Evolutionary conservation across 768 basidiomycete genomes (phyloP), one percentile per base, ranked within the genome.

Genomic region (Russula sp.): DNA sequence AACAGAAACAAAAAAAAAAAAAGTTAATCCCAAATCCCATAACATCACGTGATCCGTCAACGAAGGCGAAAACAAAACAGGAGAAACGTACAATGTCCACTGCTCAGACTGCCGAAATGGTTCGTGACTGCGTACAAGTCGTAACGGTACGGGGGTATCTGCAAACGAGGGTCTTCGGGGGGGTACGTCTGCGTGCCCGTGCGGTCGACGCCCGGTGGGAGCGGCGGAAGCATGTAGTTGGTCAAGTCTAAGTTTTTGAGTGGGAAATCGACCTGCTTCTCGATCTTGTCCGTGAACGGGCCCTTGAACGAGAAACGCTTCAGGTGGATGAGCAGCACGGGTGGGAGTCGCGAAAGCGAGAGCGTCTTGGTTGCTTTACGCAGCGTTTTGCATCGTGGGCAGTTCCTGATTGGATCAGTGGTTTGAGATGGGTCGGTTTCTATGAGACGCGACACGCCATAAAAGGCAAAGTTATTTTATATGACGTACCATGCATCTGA

Each of bases 111-210:
- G 2, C 97, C 97, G 74, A 87, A 92, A 76, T 99, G 97, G 74
- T 98, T 98, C 63, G 92, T 96, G 48, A 98, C 94, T 11, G 82
- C 95, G 72, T 97, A 98, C 67, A 98, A 76, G 71, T 99, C 96
- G 73, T 98, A 99, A 68, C 79, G 83, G 74, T 92, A 98, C 2
- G 94, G 94, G 24, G 92, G 92, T n/a, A 86, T 72, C 75, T 94
- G 92, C 20, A 83, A 79, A 22, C 91, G 80, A 1, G 94, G 90
- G 73, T 94, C 94, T 22, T 89, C 86, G 18, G 36, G 59, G 4
- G 50, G 40, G 56, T 61, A 57, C 24, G 73, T 70, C 18, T 80
- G 78, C 72, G 77, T 70, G 52, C 57, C 70, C 11, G 79, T 79
- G 5, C 77, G 76, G 62, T 80, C 84, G 57, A 78, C 80, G 55